phyloP scores from a whole-genome alignment of 495 filamentous ascomycete genomes.

The Talaromyces adpressus region DNA sequence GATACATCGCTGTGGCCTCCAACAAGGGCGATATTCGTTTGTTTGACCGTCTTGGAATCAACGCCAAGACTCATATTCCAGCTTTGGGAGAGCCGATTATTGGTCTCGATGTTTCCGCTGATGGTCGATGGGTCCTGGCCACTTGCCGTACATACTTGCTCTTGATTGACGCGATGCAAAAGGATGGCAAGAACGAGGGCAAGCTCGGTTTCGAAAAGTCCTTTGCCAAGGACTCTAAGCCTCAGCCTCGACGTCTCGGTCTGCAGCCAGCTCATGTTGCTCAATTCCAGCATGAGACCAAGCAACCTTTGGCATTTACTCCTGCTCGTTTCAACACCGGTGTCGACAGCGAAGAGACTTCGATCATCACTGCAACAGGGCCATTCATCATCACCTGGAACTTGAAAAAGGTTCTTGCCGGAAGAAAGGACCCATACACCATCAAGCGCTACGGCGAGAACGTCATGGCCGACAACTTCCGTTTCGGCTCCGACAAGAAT shows the following conservation, averaged over 20 bases:
- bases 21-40: conserved; percentile 97
- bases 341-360: conserved; percentile 69
- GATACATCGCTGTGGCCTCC: conserved; percentile 91
- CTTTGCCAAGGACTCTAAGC: conserved; percentile 88
- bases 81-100: conserved; percentile 93
- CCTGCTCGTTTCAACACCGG: conserved; percentile 92
- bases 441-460: conserved; percentile 95
- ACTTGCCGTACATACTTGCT: conserved; percentile 94
- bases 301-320: conserved; percentile 78
- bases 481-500: conserved; percentile 93
- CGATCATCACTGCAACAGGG: conserved; percentile 94
- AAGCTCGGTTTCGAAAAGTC: conserved; percentile 95
- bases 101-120: conserved; percentile 87
- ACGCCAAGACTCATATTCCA: conserved; percentile 94
- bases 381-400: conserved; percentile 98
- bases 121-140: conserved; percentile 90
- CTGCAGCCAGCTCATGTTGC: conserved; percentile 86
- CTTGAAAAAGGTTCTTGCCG: conserved; percentile 74
- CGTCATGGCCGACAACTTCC: conserved; percentile 98
- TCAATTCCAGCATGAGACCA: conserved; percentile 94
- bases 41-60: conserved; percentile 93
- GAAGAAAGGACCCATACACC: conserved; percentile 78
- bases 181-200: conserved; percentile 90
- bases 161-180: conserved; percentile 84
- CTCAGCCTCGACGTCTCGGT: conserved; percentile 83